Base-by-base conservation (phyloP, 257 asterid genomes). In the Penstemon newberryi region DNA sequence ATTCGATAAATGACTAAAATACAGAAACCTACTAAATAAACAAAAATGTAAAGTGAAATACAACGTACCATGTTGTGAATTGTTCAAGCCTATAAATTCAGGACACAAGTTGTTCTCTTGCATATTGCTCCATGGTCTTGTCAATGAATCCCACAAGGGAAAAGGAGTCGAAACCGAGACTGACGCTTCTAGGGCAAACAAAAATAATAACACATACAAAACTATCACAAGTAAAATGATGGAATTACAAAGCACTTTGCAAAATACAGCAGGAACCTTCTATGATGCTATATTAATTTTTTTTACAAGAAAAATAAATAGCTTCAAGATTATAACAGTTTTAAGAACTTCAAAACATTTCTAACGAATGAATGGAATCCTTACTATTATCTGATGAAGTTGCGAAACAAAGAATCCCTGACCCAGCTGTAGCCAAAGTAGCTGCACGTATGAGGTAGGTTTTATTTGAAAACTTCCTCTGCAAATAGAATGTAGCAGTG, bases 371-470 rank as follows among this genome's bases (percentile, higher is more conserved):
- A 3, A 64, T 58, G 25, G 65, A 70, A 33, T 42, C 36, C 80
- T 80, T 72, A 82, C 97, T 61, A 11, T 86, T 76, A 78, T 83
- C 69, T 4, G 84, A 58, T 62, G 75, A 77, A 67, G 61, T 42
- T 63, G 78, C 55, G 42, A 73, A 73, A 78, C 56, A 84, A 19
- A 75, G 19, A 12, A 80, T 56, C 40, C 89, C 97, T 5, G 91
- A 85, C 52, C 95, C 90, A 56, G 86, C 83, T 25, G 92, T 71
- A 60, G 89, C 83, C 70, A 85, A 53, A 53, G 87, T 88, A 71
- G 66, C 85, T 15, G 82, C 77, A 49, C 86, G 83, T 7, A 79
- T 5, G 50, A 86, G 74, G 60, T 83, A 73, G 37, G 71, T 60
- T 66, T 80, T 80, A 54, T 69, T 75, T 7, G 84, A 54, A 13